These are phyloP conservation scores for Porogramme epimiltina DNA, from an alignment of 1,284 basidiomycete species.

Conservation along the genomic window DNA sequence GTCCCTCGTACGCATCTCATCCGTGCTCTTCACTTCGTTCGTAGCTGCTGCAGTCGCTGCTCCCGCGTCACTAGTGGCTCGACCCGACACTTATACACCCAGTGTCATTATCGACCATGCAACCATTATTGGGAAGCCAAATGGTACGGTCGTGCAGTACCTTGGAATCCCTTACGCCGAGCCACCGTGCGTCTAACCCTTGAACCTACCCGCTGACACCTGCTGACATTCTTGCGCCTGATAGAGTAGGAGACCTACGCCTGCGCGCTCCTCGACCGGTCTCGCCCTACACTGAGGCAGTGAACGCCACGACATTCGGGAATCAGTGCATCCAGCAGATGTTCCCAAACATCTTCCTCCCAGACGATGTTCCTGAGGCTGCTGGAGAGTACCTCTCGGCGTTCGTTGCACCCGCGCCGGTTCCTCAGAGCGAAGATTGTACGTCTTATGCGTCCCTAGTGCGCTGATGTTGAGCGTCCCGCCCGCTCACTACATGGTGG, in stretches of 20 bases:
- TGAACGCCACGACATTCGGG: conserved; percentile 8
- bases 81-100: background rate
- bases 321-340: conserved; percentile 9
- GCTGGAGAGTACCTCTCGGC: background rate
- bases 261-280: conserved; percentile 4
- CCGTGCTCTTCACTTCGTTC: no score
- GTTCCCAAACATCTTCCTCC: background rate
- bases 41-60: no score
- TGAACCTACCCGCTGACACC: background rate
- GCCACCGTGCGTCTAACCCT: conserved; percentile 17
- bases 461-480: background rate
- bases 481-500: background rate
- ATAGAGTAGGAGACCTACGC: conserved; percentile 42
- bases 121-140: conserved; percentile 8
- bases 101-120: conserved; percentile 11
- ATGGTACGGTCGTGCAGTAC: conserved; percentile 11
- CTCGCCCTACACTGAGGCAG: background rate
- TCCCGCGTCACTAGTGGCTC: no score
- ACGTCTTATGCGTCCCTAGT: background rate
- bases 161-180: conserved; percentile 23
- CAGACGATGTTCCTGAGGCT: background rate
- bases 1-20: no score
- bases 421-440: conserved; percentile 22
- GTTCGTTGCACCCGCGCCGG: background rate
- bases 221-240: background rate